phyloP scores from a whole-genome alignment of 164 flowering plant species.

The Kalanchoe fedtschenkoi region DNA sequence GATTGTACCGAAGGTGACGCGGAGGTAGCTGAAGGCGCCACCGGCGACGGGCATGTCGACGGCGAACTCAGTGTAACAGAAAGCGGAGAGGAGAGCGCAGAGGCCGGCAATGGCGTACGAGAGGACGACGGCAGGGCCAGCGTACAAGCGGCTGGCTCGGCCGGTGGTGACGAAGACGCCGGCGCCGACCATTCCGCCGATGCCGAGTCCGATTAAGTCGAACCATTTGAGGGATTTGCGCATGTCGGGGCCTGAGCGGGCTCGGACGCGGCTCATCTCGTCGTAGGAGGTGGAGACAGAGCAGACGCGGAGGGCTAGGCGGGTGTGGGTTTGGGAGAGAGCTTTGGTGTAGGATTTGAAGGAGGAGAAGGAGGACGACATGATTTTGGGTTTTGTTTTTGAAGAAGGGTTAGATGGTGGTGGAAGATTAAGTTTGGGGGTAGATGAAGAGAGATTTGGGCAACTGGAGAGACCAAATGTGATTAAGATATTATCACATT shows the following conservation, averaged over 20 bases:
- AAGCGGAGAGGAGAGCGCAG: constrained; percentile 84
- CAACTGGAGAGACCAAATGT: no score
- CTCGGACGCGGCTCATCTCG: constrained; percentile 45
- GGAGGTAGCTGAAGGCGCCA: constrained; percentile 85
- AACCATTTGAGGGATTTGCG: constrained; percentile 51
- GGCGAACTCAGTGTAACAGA: constrained; percentile 92
- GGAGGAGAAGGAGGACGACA: constrained; percentile 44
- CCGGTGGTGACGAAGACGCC: constrained; percentile 85
- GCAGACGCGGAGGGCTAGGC: constrained; percentile 41
- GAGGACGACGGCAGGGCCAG: constrained; percentile 71
- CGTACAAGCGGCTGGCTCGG: constrained; percentile 27
- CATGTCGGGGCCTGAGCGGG: constrained; percentile 58
- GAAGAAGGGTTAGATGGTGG: background rate
- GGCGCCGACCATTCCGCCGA: constrained; percentile 93
- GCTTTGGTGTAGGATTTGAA: constrained; percentile 34
- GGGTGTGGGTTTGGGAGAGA: constrained; percentile 37
- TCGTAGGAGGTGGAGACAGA: constrained; percentile 59
- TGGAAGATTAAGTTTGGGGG: no score
- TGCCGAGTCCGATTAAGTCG: constrained; percentile 66
- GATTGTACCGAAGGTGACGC: constrained; percentile 66
- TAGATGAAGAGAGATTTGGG: no score
- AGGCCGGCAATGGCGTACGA: constrained; percentile 86
- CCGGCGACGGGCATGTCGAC: constrained; percentile 93
- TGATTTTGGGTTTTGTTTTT: background rate
- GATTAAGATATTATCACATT: no score